Base-by-base conservation (phyloP, 2,329 filamentous ascomycete genomes). In the Pestalotiopsis sp. region DNA sequence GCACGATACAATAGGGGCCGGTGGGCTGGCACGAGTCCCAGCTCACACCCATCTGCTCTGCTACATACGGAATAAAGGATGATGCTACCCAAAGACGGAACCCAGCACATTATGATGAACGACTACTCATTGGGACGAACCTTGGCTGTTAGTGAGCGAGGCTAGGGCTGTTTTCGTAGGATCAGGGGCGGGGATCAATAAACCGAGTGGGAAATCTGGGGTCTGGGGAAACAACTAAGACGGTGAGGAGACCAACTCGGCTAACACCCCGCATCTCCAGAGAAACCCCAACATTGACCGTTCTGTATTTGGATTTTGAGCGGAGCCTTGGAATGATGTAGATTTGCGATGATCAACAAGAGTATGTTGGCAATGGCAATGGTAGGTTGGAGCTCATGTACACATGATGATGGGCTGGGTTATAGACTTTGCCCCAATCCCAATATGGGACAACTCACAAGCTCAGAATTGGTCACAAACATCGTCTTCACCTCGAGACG, bases 141-240 rank as follows among this genome's bases (percentile, higher is more conserved):
- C 14, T n/a, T 9, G 45, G 45, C 7, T 49, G 4, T 49, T 49
- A 49, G 41, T 13, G 25, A 23, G 56, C 20, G 14, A 61, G 56
- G 56, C n/a, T 25, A 65, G 11, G 41, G 36, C 14, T 14, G 23
- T 36, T 14, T 17, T 39, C 56, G 49, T 14, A 49, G 23, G 12
- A 52, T n/a, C 13, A 49, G 12, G 36, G 23, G 62, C 63, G 68
- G 68, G 65, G 17, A 65, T 49, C 63, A 68, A 56, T 68, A 49
- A 66, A 36, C 68, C 68, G 68, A 69, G 31, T 36, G 31, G 68
- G 68, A 69, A 69, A 69, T 69, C 68, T 69, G 68, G 68, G 68
- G 68, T 69, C 68, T 63, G 66, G 68, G 60, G 65, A 27, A 58
- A 27, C 3, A 41, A 60, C 9, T 25, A 11, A 59, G 56, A 23